A percentile compares a stretch with the other conserved stretches of the same genome.
Evolutionary conservation across 2,329 filamentous ascomycete species (phyloP).

Genomic region (Beauveria varroae): DNA sequence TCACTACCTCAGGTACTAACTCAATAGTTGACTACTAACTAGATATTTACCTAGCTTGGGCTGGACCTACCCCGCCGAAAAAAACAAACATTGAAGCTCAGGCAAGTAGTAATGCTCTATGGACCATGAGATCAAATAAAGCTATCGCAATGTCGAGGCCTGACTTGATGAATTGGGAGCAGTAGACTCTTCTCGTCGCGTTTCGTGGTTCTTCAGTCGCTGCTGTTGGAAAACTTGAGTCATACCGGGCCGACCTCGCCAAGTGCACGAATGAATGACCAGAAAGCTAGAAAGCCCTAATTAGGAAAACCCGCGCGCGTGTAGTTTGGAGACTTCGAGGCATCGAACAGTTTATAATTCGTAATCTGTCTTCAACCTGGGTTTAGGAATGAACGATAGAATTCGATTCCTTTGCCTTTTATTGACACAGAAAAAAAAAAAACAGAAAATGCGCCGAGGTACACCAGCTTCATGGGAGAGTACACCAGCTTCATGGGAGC

Average conservation of each 20-base stretch:
- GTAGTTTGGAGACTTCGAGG: neutral
- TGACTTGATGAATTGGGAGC: neutral
- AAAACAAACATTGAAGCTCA: neutral
- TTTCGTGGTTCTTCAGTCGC: neutral
- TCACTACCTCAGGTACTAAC: no score
- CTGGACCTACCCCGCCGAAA: neutral
- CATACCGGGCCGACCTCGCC: neutral
- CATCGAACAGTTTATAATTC: neutral
- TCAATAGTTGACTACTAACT: no score
- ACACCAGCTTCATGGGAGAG: neutral
- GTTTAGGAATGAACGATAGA: neutral
- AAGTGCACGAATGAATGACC: neutral
- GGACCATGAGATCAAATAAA: no score
- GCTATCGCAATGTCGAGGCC: neutral
- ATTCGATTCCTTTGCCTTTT: neutral
- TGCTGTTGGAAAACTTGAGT: neutral
- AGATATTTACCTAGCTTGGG: neutral
- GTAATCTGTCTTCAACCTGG: neutral
- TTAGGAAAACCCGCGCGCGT: neutral
- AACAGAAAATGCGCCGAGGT: neutral
- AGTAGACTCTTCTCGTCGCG: neutral
- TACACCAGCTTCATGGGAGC: neutral
- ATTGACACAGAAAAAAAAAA: neutral
- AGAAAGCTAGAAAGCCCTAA: neutral
- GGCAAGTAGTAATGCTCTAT: no score